A percentile compares a stretch with the other conserved stretches of the same genome.
Evolutionary conservation across 805 yeast genomes (phyloP).

Genomic region (Ogataea glucozyma): DNA sequence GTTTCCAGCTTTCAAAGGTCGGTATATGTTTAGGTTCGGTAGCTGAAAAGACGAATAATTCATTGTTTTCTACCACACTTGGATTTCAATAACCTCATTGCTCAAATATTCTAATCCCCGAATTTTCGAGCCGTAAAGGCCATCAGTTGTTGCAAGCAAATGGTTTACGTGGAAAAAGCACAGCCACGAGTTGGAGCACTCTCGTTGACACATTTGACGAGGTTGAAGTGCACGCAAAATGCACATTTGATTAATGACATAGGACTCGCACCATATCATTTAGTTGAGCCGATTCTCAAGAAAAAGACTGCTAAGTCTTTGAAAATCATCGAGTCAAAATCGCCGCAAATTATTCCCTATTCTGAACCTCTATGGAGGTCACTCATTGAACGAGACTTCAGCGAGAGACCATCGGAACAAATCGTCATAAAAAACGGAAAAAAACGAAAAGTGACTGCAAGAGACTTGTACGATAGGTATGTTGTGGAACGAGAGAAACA

Average conservation of each 20-base stretch:
- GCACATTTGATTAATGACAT: constrained; percentile 36
- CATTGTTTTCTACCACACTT: too few species aligned
- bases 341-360: constrained; percentile 43
- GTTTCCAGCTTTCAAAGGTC: too few species aligned
- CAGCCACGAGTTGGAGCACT: constrained; percentile 27
- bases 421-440: constrained; percentile 20
- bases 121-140: neutral
- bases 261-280: constrained; percentile 42
- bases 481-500: constrained; percentile 43
- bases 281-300: constrained; percentile 47
- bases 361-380: constrained; percentile 48
- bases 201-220: constrained; percentile 30
- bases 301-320: constrained; percentile 49
- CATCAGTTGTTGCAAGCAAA: neutral
- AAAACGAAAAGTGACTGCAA: constrained; percentile 35
- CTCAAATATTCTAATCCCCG: too few species aligned
- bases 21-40: too few species aligned
- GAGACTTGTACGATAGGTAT: constrained; percentile 42
- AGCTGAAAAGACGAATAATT: too few species aligned
- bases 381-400: constrained; percentile 49
- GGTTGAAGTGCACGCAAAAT: constrained; percentile 33
- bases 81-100: too few species aligned
- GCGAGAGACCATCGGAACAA: constrained; percentile 40
- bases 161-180: constrained; percentile 24
- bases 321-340: constrained; percentile 39